Evolutionary conservation across 1,139 yeast genomes (phyloP).

Genomic region (Waltiozyma sp.): DNA sequence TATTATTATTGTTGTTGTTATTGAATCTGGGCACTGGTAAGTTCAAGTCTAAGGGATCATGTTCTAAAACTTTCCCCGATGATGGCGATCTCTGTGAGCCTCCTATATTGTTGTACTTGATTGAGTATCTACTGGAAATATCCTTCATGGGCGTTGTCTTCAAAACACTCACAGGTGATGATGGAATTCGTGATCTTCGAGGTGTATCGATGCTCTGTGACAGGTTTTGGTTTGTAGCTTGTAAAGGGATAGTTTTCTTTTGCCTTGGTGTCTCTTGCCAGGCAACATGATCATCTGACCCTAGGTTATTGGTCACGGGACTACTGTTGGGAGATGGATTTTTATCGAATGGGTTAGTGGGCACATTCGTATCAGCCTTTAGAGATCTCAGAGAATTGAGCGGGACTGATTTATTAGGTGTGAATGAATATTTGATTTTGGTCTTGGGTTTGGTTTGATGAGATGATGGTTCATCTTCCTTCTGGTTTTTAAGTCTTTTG

Average conservation of each 20-base stretch:
- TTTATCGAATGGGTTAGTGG: background rate
- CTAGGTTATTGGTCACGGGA: slow-evolving; percentile 5
- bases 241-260: slow-evolving; percentile 3
- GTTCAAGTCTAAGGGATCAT: background rate
- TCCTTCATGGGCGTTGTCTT: slow-evolving; percentile 7
- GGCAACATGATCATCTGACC: slow-evolving; percentile 18
- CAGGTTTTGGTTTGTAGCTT: background rate
- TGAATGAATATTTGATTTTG: slow-evolving; percentile 6
- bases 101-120: slow-evolving; percentile 14
- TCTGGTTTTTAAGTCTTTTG: background rate
- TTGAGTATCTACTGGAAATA: slow-evolving; percentile 10
- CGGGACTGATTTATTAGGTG: slow-evolving; percentile 4
- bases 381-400: slow-evolving; percentile 8
- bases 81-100: slow-evolving; percentile 4
- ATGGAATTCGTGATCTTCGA: slow-evolving; percentile 10
- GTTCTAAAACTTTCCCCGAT: background rate
- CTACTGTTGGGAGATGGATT: slow-evolving; percentile 2
- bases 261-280: slow-evolving; percentile 19
- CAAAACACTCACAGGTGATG: slow-evolving; percentile 14
- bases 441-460: background rate
- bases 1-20: too few relatives aligned
- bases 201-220: too few relatives aligned
- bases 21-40: background rate
- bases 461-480: background rate
- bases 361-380: slow-evolving; percentile 6